phyloP scores from a whole-genome alignment of 129 eudicot genomes.

The Smallanthus sonchifolius region DNA sequence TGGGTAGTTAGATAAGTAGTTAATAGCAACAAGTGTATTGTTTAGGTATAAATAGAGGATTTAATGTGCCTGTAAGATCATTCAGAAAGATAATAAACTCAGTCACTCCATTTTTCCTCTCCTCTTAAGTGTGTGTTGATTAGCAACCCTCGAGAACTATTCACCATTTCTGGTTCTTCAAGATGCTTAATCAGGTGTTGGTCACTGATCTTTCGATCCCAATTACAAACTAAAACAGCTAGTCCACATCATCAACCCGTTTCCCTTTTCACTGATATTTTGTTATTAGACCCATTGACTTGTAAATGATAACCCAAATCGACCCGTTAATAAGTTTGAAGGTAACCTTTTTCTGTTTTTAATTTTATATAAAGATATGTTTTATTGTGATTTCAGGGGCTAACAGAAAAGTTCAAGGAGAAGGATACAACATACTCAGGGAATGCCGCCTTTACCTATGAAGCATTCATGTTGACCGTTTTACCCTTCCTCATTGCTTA shows the following conservation, averaged over 20 bases:
- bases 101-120: no score
- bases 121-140: no score
- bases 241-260: no score
- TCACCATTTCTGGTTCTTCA: no score
- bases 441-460: slow-evolving; percentile 71
- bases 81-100: no score
- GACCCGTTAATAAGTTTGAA: neutral
- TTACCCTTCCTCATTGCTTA: slow-evolving; percentile 88
- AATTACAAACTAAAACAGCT: no score
- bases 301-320: neutral
- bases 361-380: neutral
- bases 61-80: no score
- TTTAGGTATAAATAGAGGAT: neutral
- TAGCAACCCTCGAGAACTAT: no score
- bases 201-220: no score
- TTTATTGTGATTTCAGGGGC: slow-evolving; percentile 54
- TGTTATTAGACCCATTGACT: neutral
- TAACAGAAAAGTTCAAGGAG: slow-evolving; percentile 91
- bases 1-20: no score
- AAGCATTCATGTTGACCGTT: slow-evolving; percentile 77
- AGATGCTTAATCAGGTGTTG: no score
- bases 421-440: slow-evolving; percentile 64
- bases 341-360: neutral
- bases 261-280: neutral
- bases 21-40: no score